A percentile compares a stretch with the other conserved stretches of the same genome.
Conservation (phyloP, 2,329 filamentous ascomycete species). For the Biscogniauxia mediterranea region DNA sequence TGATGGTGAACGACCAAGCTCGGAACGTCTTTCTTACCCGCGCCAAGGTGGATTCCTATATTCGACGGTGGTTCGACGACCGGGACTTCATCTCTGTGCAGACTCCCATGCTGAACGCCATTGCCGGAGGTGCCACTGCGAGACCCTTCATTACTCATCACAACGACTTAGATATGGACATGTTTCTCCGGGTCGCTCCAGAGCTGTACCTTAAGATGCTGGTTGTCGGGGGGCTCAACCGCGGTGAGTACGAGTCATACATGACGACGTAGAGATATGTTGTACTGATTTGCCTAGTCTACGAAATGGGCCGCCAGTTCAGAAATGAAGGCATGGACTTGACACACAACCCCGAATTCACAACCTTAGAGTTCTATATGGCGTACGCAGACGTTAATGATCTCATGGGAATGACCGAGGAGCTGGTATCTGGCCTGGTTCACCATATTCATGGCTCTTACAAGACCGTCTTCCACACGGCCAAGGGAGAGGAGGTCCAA, state of each 20-base stretch:
- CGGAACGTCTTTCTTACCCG: constrained; percentile 82
- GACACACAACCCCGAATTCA: constrained; percentile 98
- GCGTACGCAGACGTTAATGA: constrained; percentile 92
- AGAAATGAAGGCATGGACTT: constrained; percentile 88
- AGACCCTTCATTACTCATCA: constrained; percentile 94
- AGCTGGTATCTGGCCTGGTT: constrained; percentile 87
- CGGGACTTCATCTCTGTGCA: constrained; percentile 91
- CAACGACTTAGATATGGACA: constrained; percentile 91
- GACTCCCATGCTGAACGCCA: constrained; percentile 96
- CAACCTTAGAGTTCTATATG: constrained; percentile 95
- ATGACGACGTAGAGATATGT: not conserved
- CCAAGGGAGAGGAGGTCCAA: constrained; percentile 75
- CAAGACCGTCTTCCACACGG: constrained; percentile 57
- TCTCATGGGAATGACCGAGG: constrained; percentile 86
- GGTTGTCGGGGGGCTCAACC: constrained; percentile 89
- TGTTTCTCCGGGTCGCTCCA: constrained; percentile 92
- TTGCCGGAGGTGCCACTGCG: constrained; percentile 92
- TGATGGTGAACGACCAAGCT: constrained; percentile 92
- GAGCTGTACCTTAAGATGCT: constrained; percentile 96
- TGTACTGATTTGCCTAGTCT: constrained; percentile 52
- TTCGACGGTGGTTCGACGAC: constrained; percentile 84
- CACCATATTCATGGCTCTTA: constrained; percentile 64
- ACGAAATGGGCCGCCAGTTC: constrained; percentile 95
- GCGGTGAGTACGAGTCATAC: constrained; percentile 32
- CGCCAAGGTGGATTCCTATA: constrained; percentile 83